Percentiles rank a stretch among this genome's conserved stretches.
These are phyloP conservation scores for Clitopilus passeckerianus DNA, from an alignment of 768 basidiomycete genomes.

Conservation along the genomic window DNA sequence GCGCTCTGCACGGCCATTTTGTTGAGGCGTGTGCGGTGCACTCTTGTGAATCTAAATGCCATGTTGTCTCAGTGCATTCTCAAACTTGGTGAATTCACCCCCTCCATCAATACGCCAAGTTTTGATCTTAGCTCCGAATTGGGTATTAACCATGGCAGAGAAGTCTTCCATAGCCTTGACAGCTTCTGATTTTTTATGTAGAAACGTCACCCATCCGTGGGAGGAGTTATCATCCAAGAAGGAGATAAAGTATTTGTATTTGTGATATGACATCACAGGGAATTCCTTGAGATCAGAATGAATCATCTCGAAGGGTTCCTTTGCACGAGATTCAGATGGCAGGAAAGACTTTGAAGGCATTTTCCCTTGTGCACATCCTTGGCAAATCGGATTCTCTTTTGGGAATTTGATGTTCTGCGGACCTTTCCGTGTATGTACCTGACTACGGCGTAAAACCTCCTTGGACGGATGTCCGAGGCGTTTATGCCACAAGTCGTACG, in stretches of 20 bases:
- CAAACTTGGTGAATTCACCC: slow-evolving; percentile 2
- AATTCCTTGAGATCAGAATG: slow-evolving; percentile 17
- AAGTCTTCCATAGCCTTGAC: slow-evolving; percentile 2
- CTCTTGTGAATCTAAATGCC: not conserved
- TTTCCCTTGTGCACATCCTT: slow-evolving; percentile 14
- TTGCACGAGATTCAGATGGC: slow-evolving; percentile 5
- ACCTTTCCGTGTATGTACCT: not conserved
- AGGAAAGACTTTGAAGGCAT: slow-evolving; percentile 11
- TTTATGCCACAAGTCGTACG: slow-evolving; percentile 3
- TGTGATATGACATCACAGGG: slow-evolving; percentile 11
- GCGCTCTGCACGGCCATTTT: slow-evolving; percentile 14
- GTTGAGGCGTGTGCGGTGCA: slow-evolving; percentile 9
- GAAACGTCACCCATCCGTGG: slow-evolving; percentile 3
- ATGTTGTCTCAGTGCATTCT: not conserved
- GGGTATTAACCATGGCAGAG: slow-evolving; percentile 3
- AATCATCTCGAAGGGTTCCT: slow-evolving; percentile 10
- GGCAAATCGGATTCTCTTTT: not conserved
- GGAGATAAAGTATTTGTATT: slow-evolving; percentile 10
- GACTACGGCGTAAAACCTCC: not conserved
- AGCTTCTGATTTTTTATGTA: slow-evolving; percentile 6
- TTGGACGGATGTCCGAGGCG: slow-evolving; percentile 2
- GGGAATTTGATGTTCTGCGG: not conserved
- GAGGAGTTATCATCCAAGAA: slow-evolving; percentile 13
- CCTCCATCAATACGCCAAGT: slow-evolving; percentile 9
- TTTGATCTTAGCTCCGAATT: slow-evolving; percentile 1